Base-by-base conservation (phyloP, 495 filamentous ascomycete genomes). In the Xylaria scruposa region DNA sequence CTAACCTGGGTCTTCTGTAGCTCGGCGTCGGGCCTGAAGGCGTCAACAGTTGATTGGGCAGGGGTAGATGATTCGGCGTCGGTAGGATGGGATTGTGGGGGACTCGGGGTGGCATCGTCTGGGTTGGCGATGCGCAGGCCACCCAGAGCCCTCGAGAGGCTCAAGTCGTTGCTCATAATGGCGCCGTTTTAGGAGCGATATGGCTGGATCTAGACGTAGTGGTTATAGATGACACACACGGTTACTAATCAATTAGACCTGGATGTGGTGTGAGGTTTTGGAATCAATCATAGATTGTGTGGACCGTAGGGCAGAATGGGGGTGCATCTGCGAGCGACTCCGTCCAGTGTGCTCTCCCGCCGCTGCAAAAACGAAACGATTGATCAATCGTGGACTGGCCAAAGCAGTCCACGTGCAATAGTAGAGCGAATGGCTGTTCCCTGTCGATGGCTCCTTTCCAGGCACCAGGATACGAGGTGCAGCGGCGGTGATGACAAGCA, bases 81-180 rank as follows among this genome's bases (percentile, higher is more conserved):
- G 63, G 77, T 72, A 61, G 75, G 78, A 26, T 71, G 59, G 67
- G 88, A 84, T 72, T 83, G 82, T n/a, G 89, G 82, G 53, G 83
- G 81, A 72, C 85, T 83, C 51, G 91, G 85, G 40, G 91, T 90
- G 60, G 88, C 87, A 81, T 96, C 90, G 85, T 98, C 95, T 53
- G 97, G 96, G 80, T 99, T 99, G 72, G 97, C 97, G 78, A 98
- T 98, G 75, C 96, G 92, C 80, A 99, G 85, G 74, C 97, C 97
- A 66, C 97, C 97, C 73, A 99, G 87, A 70, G 94, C 92, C 82
- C 94, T 92, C 68, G 96, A 97, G 63, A 99, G 89, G 80, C 93
- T 98, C 74, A 97, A 83, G 82, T 98, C 95, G 78, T 92, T 93
- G 79, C 95, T 92, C 95, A 97, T 98, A 78, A 42, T 80, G 72